Percentiles rank a stretch among this genome's conserved stretches.
Evolutionary conservation across 306 rosid genomes (phyloP).

Genomic region (Quercus alba): DNA sequence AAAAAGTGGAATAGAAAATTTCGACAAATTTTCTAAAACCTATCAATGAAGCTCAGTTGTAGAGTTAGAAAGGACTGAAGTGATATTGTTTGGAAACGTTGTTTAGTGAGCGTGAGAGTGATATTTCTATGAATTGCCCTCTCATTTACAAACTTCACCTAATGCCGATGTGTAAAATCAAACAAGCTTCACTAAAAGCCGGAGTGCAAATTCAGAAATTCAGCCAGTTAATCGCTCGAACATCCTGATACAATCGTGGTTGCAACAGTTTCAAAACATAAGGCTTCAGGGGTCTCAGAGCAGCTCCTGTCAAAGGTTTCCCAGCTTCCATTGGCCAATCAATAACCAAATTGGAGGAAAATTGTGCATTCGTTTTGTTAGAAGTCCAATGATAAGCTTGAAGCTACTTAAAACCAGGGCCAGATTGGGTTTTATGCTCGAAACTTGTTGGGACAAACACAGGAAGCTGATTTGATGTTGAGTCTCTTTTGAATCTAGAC

Average conservation of each 20-base stretch:
- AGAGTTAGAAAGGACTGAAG: not conserved
- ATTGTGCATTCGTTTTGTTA: constrained; percentile 4
- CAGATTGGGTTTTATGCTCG: constrained; percentile 48
- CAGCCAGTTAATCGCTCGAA: constrained; percentile 25
- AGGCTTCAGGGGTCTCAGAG: constrained; percentile 5
- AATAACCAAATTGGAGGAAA: not conserved
- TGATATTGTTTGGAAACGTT: constrained; percentile 16
- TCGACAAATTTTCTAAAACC: no score
- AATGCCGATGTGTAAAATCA: constrained; percentile 6
- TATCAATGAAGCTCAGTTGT: constrained; percentile 5
- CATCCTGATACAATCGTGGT: not conserved
- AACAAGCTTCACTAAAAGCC: not conserved
- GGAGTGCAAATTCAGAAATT: constrained; percentile 11
- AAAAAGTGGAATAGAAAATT: no score
- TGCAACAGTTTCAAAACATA: constrained; percentile 13
- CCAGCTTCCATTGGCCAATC: constrained; percentile 1
- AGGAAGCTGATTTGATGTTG: constrained; percentile 85
- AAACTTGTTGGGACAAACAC: constrained; percentile 84
- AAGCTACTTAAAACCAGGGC: constrained; percentile 51
- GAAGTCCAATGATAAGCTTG: constrained; percentile 30
- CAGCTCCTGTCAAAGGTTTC: not conserved
- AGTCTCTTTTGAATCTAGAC: constrained; percentile 75
- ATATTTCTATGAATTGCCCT: not conserved
- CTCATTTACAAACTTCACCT: constrained; percentile 39
- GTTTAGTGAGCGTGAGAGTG: constrained; percentile 3